Evolutionary conservation across 768 basidiomycete genomes (phyloP), one percentile per base, ranked within the genome.

Genomic region (Tulasnella sp.): DNA sequence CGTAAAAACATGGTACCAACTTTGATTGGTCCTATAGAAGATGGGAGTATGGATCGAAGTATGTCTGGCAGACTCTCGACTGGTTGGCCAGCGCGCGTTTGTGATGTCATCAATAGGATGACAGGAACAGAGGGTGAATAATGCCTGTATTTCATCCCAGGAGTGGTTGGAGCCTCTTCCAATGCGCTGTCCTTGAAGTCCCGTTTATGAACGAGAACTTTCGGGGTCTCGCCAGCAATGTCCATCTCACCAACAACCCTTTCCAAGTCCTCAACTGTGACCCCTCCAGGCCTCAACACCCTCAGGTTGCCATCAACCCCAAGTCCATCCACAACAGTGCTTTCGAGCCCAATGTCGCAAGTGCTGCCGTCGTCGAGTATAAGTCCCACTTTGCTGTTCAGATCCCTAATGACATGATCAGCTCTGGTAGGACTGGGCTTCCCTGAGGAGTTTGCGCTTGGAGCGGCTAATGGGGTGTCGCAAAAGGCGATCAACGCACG

Each of bases 91-190:
- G 31, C 31, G n/a, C n/a, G n/a, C n/a, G n/a, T n/a, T n/a, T n/a
- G n/a, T 4, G 66, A 58, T 3, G 78, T 76, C 55, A 74, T 71
- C 33, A 90, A 68, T 5, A 98, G 74, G 19, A 75, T 76, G 27
- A 96, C 86, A 2, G 90, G 89, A 3, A 91, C 80, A 1, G 81
- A 69, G 2, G 95, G 95, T 20, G 92, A 84, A 64, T 99, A 99
- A 67, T 99, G 95, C 45, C 83, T 77, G 64, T 99, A 99, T 67
- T 99, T 99, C 92, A 96, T 95, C 28, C 95, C 95, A 2, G 95
- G 95, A 0, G 95, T 98, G 6, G 89, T 90, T 7, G 95, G 95
- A 0, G 79, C 75, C 33, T 71, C 69, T 63, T 89, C 86, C 52
- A 84, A 69, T n/a, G 64, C 65, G 33, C 75, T 70, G 59, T 85